Base-by-base conservation (phyloP, 192 early-diverging fungal species). In the Entomortierella lignicola region DNA sequence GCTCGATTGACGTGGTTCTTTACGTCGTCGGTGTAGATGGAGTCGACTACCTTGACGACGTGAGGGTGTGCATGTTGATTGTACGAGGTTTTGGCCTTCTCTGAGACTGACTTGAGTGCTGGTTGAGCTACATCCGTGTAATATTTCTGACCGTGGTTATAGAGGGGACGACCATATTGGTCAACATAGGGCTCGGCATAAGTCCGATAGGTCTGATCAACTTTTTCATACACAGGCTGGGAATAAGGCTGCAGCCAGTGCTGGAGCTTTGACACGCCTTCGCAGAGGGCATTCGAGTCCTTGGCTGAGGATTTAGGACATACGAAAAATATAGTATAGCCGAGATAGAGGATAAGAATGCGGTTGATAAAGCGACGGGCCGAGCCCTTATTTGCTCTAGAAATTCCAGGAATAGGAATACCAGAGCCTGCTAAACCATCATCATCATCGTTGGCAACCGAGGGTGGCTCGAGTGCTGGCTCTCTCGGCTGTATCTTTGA, bases 251-350 rank as follows among this genome's bases (percentile, higher is more conserved):
- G 66, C 8, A 79, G 57, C 67, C 75, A 69, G 29, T 70, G 15
- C 56, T 70, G 56, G 8, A 55, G 0, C 20, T 25, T 27, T 7
- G 30, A 20, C 18, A 66, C 13, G 1, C 56, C 52, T 10, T 70
- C 51, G 34, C 75, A 79, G 32, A 79, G 26, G 0, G 37, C 42
- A 23, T 69, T 43, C 17, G 66, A 26, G 15, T 60, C 41, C 15
- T 18, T 43, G 23, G 59, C 18, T 21, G 44, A 30, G 2, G 62
- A 23, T 2, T 25, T 54, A 4, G 75, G 75, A 37, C 75, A 79
- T 21, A 79, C 62, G 60, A 79, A 79, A 42, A 79, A 43, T 27
- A 79, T 11, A 8, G 67, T 70, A 57, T 79, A 79, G 21, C 57
- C 62, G 18, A 79, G 42, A 27, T 70, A 79, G 62, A 79, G 34